Evolutionary conservation across 2,329 filamentous ascomycete species (phyloP), one percentile per base, ranked within the genome.

Genomic region (Aureobasidium sp.): DNA sequence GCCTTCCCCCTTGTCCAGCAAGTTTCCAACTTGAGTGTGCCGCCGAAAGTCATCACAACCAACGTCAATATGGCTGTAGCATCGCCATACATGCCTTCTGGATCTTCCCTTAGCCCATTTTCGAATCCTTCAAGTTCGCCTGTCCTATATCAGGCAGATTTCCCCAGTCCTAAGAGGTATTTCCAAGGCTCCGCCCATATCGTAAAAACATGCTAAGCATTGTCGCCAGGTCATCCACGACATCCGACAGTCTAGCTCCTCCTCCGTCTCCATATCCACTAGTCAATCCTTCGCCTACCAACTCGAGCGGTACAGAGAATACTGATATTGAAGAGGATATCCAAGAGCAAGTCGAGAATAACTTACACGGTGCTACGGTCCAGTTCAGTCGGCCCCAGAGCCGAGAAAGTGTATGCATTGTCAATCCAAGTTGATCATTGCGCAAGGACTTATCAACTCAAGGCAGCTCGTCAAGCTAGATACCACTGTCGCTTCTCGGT

Each of bases 251-350:
- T 76, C 69, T 71, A 58, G 71, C 76, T 48, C 78, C 77, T 44
- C 78, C 77, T 41, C 73, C 75, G 17, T 79, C 77, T 65, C 79
- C 78, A 34, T 87, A 79, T 74, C 83, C 71, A 81, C 87, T 65
- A 67, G 87, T 91, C 59, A 89, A 90, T 44, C 90, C 90, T 11
- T 93, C 90, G 20, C 90, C 90, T 8, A 89, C 93, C 27, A 91
- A 91, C 56, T 94, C 90, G 42, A 92, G 89, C 71, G 89, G 89
- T 63, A 94, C 90, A 27, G 88, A 88, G 69, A 87, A 84, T 42
- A 93, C 90, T 12, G 90, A 94, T 71, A 91, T 94, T 60, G 90
- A 94, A 65, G 90, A 93, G 66, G 88, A 91, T 66, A 82, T 82
- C 45, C 87, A 90, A 65, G 87, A 74, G 86, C 67, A 79, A 77